phyloP scores from a whole-genome alignment of 2,329 filamentous ascomycete species.

The Aspergillus novofumigatus region DNA sequence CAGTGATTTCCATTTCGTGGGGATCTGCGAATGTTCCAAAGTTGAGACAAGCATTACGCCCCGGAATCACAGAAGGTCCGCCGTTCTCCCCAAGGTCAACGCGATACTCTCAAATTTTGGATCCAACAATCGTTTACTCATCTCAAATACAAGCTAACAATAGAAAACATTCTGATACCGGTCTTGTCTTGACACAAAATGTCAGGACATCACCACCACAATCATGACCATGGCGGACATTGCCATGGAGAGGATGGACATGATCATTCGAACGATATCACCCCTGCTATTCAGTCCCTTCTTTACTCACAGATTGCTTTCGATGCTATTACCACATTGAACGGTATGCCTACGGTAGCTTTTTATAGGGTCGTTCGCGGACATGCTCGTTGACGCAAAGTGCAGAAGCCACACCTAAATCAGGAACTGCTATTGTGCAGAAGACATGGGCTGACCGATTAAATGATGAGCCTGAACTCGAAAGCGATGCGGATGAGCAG shows the following conservation, averaged over 20 bases:
- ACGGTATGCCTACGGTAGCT: slow-evolving; percentile 47
- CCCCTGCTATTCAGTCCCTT: slow-evolving; percentile 82
- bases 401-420: slow-evolving; percentile 56
- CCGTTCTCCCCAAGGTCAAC: neutral
- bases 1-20: neutral
- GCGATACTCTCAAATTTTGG: neutral
- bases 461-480: slow-evolving; percentile 66
- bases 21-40: neutral
- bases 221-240: slow-evolving; percentile 41
- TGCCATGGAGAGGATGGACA: slow-evolving; percentile 58
- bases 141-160: neutral
- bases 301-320: slow-evolving; percentile 93
- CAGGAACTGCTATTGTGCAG: slow-evolving; percentile 71
- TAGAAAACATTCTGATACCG: neutral
- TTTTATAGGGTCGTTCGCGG: neutral
- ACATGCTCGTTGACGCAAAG: slow-evolving; percentile 2
- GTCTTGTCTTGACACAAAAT: slow-evolving; percentile 15
- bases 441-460: slow-evolving; percentile 90
- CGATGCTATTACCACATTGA: slow-evolving; percentile 75
- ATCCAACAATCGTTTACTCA: neutral
- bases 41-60: neutral
- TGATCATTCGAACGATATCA: slow-evolving; percentile 89
- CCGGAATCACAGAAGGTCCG: slow-evolving; percentile 18
- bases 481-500: slow-evolving; percentile 87
- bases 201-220: slow-evolving; percentile 36